Percentiles rank a stretch among this genome's conserved stretches.
Evolutionary conservation across 192 early-diverging fungal species (phyloP).

Genomic region (Backusella tuberculispora): DNA sequence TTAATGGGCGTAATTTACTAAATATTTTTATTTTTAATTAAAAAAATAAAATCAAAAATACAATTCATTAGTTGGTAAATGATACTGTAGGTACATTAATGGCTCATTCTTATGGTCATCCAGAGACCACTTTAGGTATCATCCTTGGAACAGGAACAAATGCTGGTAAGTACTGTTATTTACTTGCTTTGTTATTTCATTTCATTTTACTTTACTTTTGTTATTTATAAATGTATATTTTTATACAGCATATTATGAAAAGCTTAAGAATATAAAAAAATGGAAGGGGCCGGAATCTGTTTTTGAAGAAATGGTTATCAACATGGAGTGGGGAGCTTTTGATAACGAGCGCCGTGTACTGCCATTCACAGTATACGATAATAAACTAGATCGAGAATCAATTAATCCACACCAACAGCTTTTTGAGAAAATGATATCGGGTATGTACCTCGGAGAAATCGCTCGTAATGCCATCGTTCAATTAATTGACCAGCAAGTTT

Average conservation of each 20-base stretch:
- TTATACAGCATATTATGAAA: slow-evolving; percentile 60
- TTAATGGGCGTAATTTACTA: too few relatives aligned
- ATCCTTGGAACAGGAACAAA: slow-evolving; percentile 97
- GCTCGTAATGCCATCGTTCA: slow-evolving; percentile 72
- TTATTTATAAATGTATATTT: too few relatives aligned
- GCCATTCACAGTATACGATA: slow-evolving; percentile 82
- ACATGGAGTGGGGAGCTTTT: slow-evolving; percentile 94
- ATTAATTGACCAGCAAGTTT: slow-evolving; percentile 74
- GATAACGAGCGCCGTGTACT: slow-evolving; percentile 76
- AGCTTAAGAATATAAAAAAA: slow-evolving; percentile 43
- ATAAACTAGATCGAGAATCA: slow-evolving; percentile 77
- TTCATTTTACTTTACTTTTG: too few relatives aligned
- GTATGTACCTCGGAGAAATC: slow-evolving; percentile 92
- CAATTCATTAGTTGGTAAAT: slow-evolving; percentile 67
- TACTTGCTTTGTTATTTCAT: slow-evolving; percentile 44
- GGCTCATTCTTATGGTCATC: slow-evolving; percentile 79
- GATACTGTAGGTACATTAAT: slow-evolving; percentile 94
- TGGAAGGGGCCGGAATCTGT: slow-evolving; percentile 30
- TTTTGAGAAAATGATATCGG: slow-evolving; percentile 94
- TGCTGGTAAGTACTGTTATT: too few relatives aligned
- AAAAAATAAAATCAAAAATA: not conserved
- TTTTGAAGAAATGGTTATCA: slow-evolving; percentile 78
- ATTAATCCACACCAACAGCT: slow-evolving; percentile 81
- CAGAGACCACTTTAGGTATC: slow-evolving; percentile 80
- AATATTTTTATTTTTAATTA: too few relatives aligned